These are phyloP conservation scores for Lentinula sp. DNA, from an alignment of 768 basidiomycete species.

Conservation along the genomic window DNA sequence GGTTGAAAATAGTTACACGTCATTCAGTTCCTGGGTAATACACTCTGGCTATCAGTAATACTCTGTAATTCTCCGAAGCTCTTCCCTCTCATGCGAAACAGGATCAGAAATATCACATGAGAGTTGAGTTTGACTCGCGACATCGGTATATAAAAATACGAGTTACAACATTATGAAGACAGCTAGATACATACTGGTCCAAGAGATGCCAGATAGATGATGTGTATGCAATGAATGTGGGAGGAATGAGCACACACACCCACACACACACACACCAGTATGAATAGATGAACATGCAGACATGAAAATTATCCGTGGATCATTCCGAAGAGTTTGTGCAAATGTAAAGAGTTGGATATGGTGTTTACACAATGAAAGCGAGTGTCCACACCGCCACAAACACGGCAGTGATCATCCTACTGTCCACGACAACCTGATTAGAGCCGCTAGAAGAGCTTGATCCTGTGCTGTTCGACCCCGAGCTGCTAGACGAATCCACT, in stretches of 20 bases:
- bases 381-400: not conserved
- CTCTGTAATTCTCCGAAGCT: no score
- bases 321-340: not conserved
- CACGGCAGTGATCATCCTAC: not conserved
- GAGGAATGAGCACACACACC: no score
- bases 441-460: not conserved
- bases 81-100: not conserved
- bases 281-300: no score
- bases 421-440: not conserved
- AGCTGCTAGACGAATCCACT: not conserved
- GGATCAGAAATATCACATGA: not conserved
- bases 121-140: not conserved
- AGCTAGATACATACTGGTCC: not conserved
- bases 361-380: not conserved
- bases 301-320: not conserved
- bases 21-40: not conserved
- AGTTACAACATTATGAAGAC: not conserved
- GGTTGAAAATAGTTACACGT: slow-evolving; percentile 1
- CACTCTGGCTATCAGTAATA: no score
- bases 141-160: not conserved
- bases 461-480: not conserved
- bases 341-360: not conserved
- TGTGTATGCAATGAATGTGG: no score
- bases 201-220: no score
- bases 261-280: no score